phyloP scores from a whole-genome alignment of 2,329 filamentous ascomycete genomes.

The Colletotrichum phormii region DNA sequence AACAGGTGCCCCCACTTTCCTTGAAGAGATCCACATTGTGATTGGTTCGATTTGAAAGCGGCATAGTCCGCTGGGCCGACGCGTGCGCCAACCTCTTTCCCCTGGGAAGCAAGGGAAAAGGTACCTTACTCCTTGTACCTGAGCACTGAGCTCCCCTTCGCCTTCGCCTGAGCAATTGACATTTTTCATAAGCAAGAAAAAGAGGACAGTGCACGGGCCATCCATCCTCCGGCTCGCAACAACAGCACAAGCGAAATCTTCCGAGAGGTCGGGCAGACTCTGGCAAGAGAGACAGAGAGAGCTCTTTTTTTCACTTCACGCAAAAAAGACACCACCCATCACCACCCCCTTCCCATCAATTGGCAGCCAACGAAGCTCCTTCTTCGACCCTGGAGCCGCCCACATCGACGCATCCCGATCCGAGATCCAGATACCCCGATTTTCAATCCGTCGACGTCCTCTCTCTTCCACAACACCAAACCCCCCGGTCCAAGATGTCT shows the following conservation, averaged over 20 bases:
- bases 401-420: conserved; percentile 41
- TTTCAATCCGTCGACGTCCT: conserved; percentile 25
- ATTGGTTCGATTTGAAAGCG: conserved; percentile 20
- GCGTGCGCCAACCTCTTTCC: conserved; percentile 1
- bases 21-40: not conserved
- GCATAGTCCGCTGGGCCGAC: conserved; percentile 11
- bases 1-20: not conserved
- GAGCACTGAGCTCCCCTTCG: not conserved
- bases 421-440: conserved; percentile 26
- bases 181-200: conserved; percentile 22
- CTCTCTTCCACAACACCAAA: not conserved
- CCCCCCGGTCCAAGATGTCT: conserved; percentile 42
- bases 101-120: not conserved
- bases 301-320: conserved; percentile 39
- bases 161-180: not conserved
- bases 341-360: conserved; percentile 48
- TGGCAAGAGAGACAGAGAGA: conserved; percentile 20
- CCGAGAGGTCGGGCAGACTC: conserved; percentile 50
- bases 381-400: conserved; percentile 41
- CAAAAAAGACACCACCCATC: conserved; percentile 34
- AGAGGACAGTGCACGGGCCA: conserved; percentile 26
- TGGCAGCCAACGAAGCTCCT: conserved; percentile 45
- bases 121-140: conserved; percentile 5
- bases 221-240: conserved; percentile 36
- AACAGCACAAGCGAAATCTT: conserved; percentile 53